A percentile compares a stretch with the other conserved stretches of the same genome.
Conservation (phyloP, 2,329 filamentous ascomycete species). For the Microascus cirrosus region DNA sequence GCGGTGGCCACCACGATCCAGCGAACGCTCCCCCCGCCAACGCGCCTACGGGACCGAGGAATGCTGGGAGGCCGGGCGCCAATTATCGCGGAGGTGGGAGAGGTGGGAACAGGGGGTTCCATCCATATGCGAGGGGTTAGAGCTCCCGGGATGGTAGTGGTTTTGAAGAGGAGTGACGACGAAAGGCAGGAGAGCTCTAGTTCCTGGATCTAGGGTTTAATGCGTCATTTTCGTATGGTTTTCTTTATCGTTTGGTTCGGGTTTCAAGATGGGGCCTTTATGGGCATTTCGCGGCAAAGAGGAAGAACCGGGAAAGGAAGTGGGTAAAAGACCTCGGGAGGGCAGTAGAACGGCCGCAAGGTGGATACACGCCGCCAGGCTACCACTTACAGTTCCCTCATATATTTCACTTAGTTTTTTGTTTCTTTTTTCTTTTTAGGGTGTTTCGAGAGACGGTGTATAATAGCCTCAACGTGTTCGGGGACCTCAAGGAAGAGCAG, state of each 20-base stretch:
- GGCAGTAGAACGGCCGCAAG: no score
- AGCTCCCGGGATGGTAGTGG: neutral
- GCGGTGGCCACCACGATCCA: constrained; percentile 24
- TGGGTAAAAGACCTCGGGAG: no score
- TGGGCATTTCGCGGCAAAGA: no score
- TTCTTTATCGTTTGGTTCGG: neutral
- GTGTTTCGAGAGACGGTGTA: no score
- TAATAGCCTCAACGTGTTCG: no score
- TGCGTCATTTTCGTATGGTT: neutral
- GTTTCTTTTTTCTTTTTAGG: no score
- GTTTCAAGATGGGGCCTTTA: neutral
- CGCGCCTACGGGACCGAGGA: constrained; percentile 89
- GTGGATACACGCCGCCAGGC: no score
- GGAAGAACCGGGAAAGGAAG: no score
- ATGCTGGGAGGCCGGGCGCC: constrained; percentile 79
- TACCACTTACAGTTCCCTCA: no score
- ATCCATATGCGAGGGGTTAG: constrained; percentile 52
- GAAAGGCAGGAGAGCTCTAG: no score
- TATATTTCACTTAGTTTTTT: no score
- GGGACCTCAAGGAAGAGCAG: no score
- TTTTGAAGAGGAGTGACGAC: neutral
- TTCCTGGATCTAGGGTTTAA: neutral
- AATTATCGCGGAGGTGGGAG: constrained; percentile 89
- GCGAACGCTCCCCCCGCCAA: constrained; percentile 39
- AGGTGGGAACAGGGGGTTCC: constrained; percentile 63